These are phyloP conservation scores for Dillenia turbinata DNA, from an alignment of 164 flowering plant genomes.

Conservation along the genomic window DNA sequence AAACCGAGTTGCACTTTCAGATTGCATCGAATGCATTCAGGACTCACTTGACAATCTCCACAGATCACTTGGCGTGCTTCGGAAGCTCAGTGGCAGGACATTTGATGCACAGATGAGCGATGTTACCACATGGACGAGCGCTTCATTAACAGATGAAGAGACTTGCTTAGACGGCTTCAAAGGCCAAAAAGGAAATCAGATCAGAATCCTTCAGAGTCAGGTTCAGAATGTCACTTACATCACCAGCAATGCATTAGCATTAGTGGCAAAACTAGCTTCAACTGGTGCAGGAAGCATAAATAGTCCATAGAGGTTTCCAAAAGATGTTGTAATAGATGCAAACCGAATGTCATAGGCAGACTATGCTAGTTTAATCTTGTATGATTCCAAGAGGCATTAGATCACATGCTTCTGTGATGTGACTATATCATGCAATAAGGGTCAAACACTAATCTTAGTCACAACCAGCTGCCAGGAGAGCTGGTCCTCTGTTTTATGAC, in stretches of 20 bases:
- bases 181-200: conserved; percentile 18
- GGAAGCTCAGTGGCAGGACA: conserved; percentile 27
- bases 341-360: too few species aligned
- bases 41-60: conserved; percentile 50
- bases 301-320: background rate
- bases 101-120: conserved; percentile 49
- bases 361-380: too few species aligned
- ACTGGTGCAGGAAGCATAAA: conserved; percentile 26
- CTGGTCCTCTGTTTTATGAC: too few species aligned
- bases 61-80: conserved; percentile 44
- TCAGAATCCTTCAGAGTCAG: conserved; percentile 14
- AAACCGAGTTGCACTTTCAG: conserved; percentile 34
- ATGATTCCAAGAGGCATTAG: too few species aligned
- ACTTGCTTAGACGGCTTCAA: conserved; percentile 77
- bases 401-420: too few species aligned
- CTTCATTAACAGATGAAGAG: conserved; percentile 57
- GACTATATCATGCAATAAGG: too few species aligned
- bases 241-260: conserved; percentile 79
- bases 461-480: too few species aligned
- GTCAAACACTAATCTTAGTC: too few species aligned
- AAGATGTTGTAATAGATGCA: too few species aligned
- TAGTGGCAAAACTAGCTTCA: conserved; percentile 53
- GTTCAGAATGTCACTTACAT: conserved; percentile 33
- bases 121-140: conserved; percentile 69
- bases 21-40: conserved; percentile 58